A percentile compares a stretch with the other conserved stretches of the same genome.
These are phyloP conservation scores for Aspergillus felis DNA, from an alignment of 2,329 filamentous ascomycete species.

Conservation along the genomic window DNA sequence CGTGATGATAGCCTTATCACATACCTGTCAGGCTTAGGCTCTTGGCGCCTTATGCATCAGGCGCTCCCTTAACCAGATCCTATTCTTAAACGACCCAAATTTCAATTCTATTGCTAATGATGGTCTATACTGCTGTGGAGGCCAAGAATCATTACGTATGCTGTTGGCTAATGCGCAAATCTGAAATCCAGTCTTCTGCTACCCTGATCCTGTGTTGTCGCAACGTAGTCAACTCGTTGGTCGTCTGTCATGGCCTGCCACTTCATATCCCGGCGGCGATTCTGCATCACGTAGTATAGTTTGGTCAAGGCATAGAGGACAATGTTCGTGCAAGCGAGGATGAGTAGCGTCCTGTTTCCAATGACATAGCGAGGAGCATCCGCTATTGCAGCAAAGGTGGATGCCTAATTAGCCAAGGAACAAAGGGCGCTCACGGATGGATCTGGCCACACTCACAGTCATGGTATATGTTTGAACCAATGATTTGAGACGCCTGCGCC, in stretches of 20 bases:
- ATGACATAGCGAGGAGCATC: constrained; percentile 46
- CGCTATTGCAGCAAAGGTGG: constrained; percentile 8
- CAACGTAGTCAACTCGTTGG: constrained; percentile 26
- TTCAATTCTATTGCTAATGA: background rate
- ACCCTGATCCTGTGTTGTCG: constrained; percentile 29
- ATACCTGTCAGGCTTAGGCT: background rate
- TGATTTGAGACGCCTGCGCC: constrained; percentile 33
- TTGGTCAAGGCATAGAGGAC: constrained; percentile 27
- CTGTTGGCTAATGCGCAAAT: constrained; percentile 25
- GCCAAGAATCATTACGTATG: background rate
- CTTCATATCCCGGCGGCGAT: constrained; percentile 22
- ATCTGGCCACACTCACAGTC: constrained; percentile 11
- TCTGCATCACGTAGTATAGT: constrained; percentile 30
- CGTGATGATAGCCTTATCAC: background rate
- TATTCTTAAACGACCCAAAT: background rate
- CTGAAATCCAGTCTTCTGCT: constrained; percentile 35
- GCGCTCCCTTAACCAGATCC: background rate
- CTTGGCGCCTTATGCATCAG: background rate
- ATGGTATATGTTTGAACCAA: constrained; percentile 37
- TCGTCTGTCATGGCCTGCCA: constrained; percentile 31
- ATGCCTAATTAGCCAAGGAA: constrained; percentile 3
- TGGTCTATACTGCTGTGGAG: background rate
- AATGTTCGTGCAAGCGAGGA: constrained; percentile 21
- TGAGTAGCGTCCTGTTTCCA: constrained; percentile 35
- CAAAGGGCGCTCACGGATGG: background rate